Percentiles rank a stretch among this genome's conserved stretches.
phyloP scores from a whole-genome alignment of 495 filamentous ascomycete species.

The Aspergillus mulundensis region DNA sequence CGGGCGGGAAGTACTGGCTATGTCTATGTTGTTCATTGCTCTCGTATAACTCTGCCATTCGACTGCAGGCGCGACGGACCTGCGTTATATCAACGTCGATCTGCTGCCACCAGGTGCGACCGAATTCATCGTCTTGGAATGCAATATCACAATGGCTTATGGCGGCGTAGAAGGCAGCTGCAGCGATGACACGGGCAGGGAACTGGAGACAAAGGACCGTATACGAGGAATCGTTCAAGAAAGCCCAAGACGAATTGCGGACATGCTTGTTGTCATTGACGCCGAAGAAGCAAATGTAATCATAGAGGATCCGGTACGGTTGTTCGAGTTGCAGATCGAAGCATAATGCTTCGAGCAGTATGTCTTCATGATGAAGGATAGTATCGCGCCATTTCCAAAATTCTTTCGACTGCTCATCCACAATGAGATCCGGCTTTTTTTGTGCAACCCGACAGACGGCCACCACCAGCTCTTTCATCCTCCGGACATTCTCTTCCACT shows the following conservation, averaged over 20 bases:
- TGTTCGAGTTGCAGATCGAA: constrained; percentile 89
- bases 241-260: constrained; percentile 83
- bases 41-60: constrained; percentile 73
- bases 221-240: constrained; percentile 82
- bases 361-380: constrained; percentile 84
- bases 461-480: constrained; percentile 87
- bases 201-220: constrained; percentile 84
- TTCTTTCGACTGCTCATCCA: constrained; percentile 94
- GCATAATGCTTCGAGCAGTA: constrained; percentile 84
- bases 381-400: constrained; percentile 96
- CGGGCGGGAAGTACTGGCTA: constrained; percentile 41
- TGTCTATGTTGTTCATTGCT: constrained; percentile 54
- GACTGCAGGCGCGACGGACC: constrained; percentile 61
- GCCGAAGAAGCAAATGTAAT: constrained; percentile 65
- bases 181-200: constrained; percentile 71
- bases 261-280: constrained; percentile 69
- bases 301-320: constrained; percentile 76
- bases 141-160: constrained; percentile 62
- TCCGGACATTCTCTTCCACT: constrained; percentile 91
- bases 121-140: constrained; percentile 68
- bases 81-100: constrained; percentile 58
- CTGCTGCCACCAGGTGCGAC: constrained; percentile 84
- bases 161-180: constrained; percentile 81
- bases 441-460: constrained; percentile 92
- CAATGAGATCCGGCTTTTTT: constrained; percentile 78